A percentile compares a stretch with the other conserved stretches of the same genome.
Evolutionary conservation across 164 flowering plant species (phyloP).

Genomic region (Santalum album): DNA sequence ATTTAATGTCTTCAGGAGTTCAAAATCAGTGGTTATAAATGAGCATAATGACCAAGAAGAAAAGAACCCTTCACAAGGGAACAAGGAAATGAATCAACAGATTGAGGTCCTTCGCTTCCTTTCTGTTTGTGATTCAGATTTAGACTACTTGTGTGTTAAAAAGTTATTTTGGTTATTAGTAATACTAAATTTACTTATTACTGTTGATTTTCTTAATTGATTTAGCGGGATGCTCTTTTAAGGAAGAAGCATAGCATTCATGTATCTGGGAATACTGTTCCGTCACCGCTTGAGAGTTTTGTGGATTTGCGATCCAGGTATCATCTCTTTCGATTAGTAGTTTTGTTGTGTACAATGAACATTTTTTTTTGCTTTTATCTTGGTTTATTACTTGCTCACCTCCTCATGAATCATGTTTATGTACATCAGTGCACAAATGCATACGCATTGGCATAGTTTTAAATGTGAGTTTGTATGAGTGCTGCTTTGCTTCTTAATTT

Average conservation of each 20-base stretch:
- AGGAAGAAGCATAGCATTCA: conserved; percentile 75
- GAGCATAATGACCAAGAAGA: conserved; percentile 18
- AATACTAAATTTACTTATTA: neutral
- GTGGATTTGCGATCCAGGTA: conserved; percentile 65
- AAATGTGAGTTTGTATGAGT: too few species aligned
- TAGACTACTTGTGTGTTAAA: too few species aligned
- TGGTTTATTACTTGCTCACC: neutral
- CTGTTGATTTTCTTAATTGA: conserved; percentile 2
- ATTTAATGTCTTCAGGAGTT: conserved; percentile 58
- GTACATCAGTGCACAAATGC: too few species aligned
- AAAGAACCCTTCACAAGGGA: conserved; percentile 16
- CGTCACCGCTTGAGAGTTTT: conserved; percentile 68
- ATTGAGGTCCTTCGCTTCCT: conserved; percentile 51
- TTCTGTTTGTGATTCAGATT: neutral
- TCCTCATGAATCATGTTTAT: too few species aligned
- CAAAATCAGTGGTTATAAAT: conserved; percentile 22
- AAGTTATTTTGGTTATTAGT: neutral
- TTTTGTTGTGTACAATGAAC: neutral
- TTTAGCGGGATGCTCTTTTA: conserved; percentile 55
- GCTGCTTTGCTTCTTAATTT: too few species aligned
- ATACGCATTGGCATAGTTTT: too few species aligned
- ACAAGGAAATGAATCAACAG: conserved; percentile 51
- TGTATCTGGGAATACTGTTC: conserved; percentile 59
- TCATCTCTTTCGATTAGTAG: neutral
- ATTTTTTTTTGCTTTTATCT: neutral